Base-by-base conservation (phyloP, 768 basidiomycete species). In the Rhodotorula toruloides region DNA sequence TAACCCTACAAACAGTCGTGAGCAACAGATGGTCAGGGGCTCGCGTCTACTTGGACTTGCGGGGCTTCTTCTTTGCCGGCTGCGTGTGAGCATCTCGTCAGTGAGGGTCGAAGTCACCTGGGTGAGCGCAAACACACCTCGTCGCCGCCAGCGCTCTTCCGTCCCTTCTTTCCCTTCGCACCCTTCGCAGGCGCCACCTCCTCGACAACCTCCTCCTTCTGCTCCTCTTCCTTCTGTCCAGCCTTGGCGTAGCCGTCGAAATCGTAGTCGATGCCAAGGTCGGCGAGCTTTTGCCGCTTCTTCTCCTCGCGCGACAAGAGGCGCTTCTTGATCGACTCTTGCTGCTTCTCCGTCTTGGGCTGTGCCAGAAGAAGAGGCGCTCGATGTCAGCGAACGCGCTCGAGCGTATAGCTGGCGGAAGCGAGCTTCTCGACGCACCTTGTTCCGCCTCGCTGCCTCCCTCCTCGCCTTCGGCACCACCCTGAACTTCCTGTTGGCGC, bases 401-500 rank as follows among this genome's bases (percentile, higher is more conserved):
- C 49, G 39, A 57, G 31, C n/a, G 37, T 49, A 16, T 13, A 32
- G n/a, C 10, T 25, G 57, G 17, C 14, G 29, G 9, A 22, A 44
- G 12, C 9, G 40, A 40, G 19, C 6, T 16, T 5, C 11, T 49
- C n/a, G 13, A 69, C 74, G 29, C 53, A 91, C 93, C 83, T 89
- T 91, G 78, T 94, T 43, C 34, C 60, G 91, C 73, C 94, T 89
- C 66, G 84, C 82, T 16, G 89, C 82, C 22, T 71, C 65, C 40
- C 46, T 42, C 21, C 65, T 55, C 48, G 58, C 65, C 56, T 64
- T 67, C 13, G 96, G 93, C 17, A 97, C 83, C 7, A 79, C 77
- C 70, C 86, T 82, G 86, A 88, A 98, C 77, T 90, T 92, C 72
- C 88, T 84, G 79, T 97, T 96, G 27, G 93, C 90, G n/a, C 96